Evolutionary conservation across 371 early-diverging fungal genomes (phyloP), one percentile per base, ranked within the genome.

Genomic region (Mortierella sp.): DNA sequence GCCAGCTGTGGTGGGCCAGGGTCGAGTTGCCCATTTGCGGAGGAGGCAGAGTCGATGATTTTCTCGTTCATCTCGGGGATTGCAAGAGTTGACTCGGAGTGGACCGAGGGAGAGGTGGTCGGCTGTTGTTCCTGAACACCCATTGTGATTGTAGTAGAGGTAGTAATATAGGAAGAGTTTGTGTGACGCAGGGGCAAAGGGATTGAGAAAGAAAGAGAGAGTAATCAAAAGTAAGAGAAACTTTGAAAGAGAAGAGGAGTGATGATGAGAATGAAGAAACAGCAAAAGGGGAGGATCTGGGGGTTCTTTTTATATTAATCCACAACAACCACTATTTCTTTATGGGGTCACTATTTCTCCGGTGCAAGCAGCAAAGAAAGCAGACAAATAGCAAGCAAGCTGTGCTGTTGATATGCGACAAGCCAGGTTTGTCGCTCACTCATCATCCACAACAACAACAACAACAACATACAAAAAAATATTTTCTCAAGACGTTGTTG

Each of bases 1-100:
- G 24, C 28, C 38, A 60, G 50, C 24, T 72, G 74, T 26, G 79
- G 74, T 57, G 76, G 80, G 19, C 80, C 80, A 1, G 80, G 80
- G 63, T 80, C 73, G 14, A 80, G 72, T 55, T 76, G 76, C 42
- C 76, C 73, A 21, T 75, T 48, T 26, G 58, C 34, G 0, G 74
- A 26, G 19, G 73, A 26, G 26, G 73, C 24, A 42, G 73, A 19
- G 70, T 44, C 63, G 38, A 26, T 21, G 9, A 16, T 9, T 38
- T 68, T 68, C 38, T 68, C 68, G 24, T 3, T 3, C 10, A 38
- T 24, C 19, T 68, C 68, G 24, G 68, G 24, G 1, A 68, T 42
- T 9, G 68, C 68, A 24, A 68, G 68, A 34, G 68, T 68, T 7
- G 68, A 21, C 44, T 68, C 68, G 68, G 68, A 68, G 38, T 68